A percentile compares a stretch with the other conserved stretches of the same genome.
Conservation (phyloP, 140 eudicot species). For the Ambrosia hybrid region DNA sequence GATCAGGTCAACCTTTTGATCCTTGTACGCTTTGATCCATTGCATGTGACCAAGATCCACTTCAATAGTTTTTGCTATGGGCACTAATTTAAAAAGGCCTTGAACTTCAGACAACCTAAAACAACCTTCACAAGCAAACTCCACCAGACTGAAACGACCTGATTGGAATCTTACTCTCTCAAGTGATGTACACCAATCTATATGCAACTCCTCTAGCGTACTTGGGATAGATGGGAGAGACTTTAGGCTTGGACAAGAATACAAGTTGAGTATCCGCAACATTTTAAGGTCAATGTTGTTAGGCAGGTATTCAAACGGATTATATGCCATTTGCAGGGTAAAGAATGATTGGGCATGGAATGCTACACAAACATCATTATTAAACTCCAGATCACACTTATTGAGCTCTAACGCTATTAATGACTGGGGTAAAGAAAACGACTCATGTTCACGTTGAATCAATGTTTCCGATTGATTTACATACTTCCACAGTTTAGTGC, state of each 20-base stretch:
- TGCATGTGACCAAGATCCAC: background rate
- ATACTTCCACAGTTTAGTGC: background rate
- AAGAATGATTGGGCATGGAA: background rate
- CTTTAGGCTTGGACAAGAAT: background rate
- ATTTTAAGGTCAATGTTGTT: background rate
- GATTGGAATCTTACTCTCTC: slow-evolving; percentile 15
- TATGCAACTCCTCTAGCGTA: background rate
- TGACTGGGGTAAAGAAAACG: background rate
- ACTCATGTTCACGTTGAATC: background rate
- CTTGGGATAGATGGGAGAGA: slow-evolving; percentile 11
- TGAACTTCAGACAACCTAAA: slow-evolving; percentile 9
- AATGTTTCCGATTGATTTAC: background rate
- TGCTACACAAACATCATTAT: background rate
- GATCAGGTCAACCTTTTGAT: background rate
- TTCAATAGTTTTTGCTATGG: background rate
- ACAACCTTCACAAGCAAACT: slow-evolving; percentile 12
- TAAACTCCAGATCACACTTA: background rate
- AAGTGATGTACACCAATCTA: background rate
- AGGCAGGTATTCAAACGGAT: background rate
- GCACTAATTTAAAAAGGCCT: slow-evolving; percentile 10
- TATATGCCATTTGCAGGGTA: background rate
- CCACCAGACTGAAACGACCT: background rate
- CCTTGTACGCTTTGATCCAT: slow-evolving; percentile 14
- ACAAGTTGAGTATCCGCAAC: background rate
- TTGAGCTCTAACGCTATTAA: background rate